Conservation (phyloP, 352 stramenopile species). For the Pythium diclinum region DNA sequence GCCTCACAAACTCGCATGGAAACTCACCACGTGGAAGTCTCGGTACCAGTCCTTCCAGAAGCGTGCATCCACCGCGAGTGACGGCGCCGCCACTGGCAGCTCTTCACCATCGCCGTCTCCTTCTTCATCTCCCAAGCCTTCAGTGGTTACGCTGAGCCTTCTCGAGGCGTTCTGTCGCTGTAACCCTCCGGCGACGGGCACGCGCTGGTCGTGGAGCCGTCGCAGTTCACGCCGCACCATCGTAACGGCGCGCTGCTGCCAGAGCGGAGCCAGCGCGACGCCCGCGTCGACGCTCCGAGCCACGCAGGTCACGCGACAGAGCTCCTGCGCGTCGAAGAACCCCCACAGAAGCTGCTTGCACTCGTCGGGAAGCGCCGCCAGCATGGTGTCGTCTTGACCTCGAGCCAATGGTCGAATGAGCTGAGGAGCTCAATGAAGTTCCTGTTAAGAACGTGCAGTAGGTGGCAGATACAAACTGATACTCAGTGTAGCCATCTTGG, state of each 20-base stretch:
- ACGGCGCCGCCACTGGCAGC: background rate
- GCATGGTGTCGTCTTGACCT: slow-evolving; percentile 21
- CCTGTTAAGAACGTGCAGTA: no score
- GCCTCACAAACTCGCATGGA: no score
- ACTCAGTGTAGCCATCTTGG: background rate
- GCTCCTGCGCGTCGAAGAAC: slow-evolving; percentile 43
- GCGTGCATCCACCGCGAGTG: slow-evolving; percentile 17
- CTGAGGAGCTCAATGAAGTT: no score
- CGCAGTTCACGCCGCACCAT: slow-evolving; percentile 16
- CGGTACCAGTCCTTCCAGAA: slow-evolving; percentile 60
- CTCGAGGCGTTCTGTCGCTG: slow-evolving; percentile 23
- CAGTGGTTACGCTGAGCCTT: slow-evolving; percentile 1
- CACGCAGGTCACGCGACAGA: slow-evolving; percentile 50
- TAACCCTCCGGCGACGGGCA: slow-evolving; percentile 8
- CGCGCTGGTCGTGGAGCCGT: slow-evolving; percentile 5
- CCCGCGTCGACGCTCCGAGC: slow-evolving; percentile 30
- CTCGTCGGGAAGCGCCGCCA: slow-evolving; percentile 51
- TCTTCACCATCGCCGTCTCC: background rate
- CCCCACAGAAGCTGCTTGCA: slow-evolving; percentile 62
- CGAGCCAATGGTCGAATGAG: no score
- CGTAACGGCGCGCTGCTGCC: slow-evolving; percentile 32
- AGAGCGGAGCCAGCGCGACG: slow-evolving; percentile 38
- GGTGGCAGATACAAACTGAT: background rate
- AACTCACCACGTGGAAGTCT: slow-evolving; percentile 45
- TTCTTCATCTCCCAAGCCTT: background rate